Conservation (phyloP, 2,329 filamentous ascomycete species). For the Annulohypoxylon truncatum region DNA sequence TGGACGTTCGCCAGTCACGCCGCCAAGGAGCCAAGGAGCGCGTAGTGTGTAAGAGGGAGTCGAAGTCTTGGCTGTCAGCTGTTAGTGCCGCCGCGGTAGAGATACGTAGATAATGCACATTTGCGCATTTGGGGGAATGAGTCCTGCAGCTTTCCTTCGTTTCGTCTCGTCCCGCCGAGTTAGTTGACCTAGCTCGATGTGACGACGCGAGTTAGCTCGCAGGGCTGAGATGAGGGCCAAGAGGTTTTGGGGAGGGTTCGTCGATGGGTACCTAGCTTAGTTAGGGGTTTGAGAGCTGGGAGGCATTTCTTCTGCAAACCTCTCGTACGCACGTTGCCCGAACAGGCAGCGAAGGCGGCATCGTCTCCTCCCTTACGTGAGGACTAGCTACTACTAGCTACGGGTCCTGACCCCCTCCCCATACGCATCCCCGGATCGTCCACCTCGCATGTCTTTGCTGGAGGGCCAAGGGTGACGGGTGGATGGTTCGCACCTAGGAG, state of each 20-base stretch:
- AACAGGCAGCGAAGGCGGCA: not conserved
- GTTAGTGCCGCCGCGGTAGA: not conserved
- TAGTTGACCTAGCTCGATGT: constrained; percentile 18
- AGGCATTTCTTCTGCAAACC: not conserved
- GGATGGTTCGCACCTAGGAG: not conserved
- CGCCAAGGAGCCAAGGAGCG: constrained; percentile 22
- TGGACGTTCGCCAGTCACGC: not conserved
- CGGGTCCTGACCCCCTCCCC: not conserved
- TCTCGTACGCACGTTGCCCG: not conserved
- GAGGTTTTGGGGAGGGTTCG: constrained; percentile 28
- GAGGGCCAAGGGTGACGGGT: not conserved
- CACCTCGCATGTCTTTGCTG: not conserved
- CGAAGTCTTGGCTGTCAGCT: constrained; percentile 10
- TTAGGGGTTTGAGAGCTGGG: not conserved
- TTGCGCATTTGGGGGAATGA: not conserved
- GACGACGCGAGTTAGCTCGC: constrained; percentile 32
- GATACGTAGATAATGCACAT: not conserved
- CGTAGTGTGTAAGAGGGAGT: not conserved
- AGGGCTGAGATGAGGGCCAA: constrained; percentile 35
- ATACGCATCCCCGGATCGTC: not conserved
- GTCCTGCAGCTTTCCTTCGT: not conserved
- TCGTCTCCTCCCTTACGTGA: constrained; percentile 10
- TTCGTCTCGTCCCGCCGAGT: constrained; percentile 14
- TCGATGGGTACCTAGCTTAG: not conserved
- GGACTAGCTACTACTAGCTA: not conserved